Percentiles rank a stretch among this genome's conserved stretches.
Conservation (phyloP, 495 filamentous ascomycete genomes). For the Aspergillus homomorphus region DNA sequence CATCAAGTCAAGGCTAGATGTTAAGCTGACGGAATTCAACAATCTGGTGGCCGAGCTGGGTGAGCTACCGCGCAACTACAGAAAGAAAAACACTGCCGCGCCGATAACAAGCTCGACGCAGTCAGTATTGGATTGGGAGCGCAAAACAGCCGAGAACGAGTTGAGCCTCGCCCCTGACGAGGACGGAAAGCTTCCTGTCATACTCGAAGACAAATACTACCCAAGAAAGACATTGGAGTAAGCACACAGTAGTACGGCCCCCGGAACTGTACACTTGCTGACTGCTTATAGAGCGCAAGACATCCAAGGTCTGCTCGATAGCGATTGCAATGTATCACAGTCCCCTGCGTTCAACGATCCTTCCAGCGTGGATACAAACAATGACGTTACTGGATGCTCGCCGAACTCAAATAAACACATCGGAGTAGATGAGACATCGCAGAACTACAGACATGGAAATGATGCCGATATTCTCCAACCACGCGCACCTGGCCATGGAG, state of each 20-base stretch:
- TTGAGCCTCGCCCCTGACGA: conserved; percentile 37
- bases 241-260: conserved; percentile 18
- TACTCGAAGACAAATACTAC: conserved; percentile 77
- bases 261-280: conserved; percentile 14
- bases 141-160: conserved; percentile 15
- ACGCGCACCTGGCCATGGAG: conserved; percentile 37
- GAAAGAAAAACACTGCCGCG: conserved; percentile 18
- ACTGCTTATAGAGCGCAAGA: conserved; percentile 37
- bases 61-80: conserved; percentile 38
- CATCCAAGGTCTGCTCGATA: conserved; percentile 42
- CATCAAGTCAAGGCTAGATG: conserved; percentile 67
- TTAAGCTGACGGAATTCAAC: conserved; percentile 64
- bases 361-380: conserved; percentile 50
- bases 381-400: background rate
- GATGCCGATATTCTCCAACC: conserved; percentile 24
- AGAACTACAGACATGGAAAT: background rate
- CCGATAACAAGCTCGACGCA: conserved; percentile 20
- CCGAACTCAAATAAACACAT: background rate
- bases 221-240: conserved; percentile 74
- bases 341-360: conserved; percentile 68
- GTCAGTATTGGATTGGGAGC: conserved; percentile 16
- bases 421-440: conserved; percentile 49
- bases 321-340: conserved; percentile 47
- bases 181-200: conserved; percentile 67
- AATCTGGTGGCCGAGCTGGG: conserved; percentile 63